These are phyloP conservation scores for Globisporangium parvum DNA, from an alignment of 352 stramenopile species.

Conservation along the genomic window DNA sequence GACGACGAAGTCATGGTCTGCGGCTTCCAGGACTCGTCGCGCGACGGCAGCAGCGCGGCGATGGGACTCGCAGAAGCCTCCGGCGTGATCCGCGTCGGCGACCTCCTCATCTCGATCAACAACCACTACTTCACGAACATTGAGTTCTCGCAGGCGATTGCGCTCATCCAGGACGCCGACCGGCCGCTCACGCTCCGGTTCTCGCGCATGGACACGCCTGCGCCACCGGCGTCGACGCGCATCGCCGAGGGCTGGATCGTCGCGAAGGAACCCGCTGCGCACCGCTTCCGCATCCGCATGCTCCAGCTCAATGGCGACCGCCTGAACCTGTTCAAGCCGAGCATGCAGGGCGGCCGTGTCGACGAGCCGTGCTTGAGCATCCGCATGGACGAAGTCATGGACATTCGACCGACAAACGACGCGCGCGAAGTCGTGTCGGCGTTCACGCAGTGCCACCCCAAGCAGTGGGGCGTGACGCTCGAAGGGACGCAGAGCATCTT, in stretches of 20 bases:
- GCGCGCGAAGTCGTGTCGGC: slow-evolving; percentile 66
- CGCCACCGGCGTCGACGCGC: slow-evolving; percentile 28
- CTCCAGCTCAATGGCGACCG: slow-evolving; percentile 75
- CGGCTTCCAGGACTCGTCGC: slow-evolving; percentile 51
- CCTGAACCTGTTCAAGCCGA: slow-evolving; percentile 81
- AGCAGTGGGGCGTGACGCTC: slow-evolving; percentile 81
- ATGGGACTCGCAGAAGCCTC: slow-evolving; percentile 55
- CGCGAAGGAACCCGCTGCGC: slow-evolving; percentile 70
- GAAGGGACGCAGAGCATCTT: slow-evolving; percentile 79
- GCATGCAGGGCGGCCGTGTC: slow-evolving; percentile 65
- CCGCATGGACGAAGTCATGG: slow-evolving; percentile 77
- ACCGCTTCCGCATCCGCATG: slow-evolving; percentile 77
- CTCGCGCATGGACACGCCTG: slow-evolving; percentile 54
- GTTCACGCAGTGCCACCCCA: slow-evolving; percentile 80
- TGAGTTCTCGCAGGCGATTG: slow-evolving; percentile 71
- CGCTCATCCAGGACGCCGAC: slow-evolving; percentile 60
- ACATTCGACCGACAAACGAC: slow-evolving; percentile 82
- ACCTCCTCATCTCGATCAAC: slow-evolving; percentile 86
- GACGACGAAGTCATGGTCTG: slow-evolving; percentile 88
- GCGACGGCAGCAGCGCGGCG: slow-evolving; percentile 20
- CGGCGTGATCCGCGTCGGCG: slow-evolving; percentile 70
- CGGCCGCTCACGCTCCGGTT: slow-evolving; percentile 80
- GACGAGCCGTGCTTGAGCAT: slow-evolving; percentile 69
- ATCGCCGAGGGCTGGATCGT: slow-evolving; percentile 83
- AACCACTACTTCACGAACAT: slow-evolving; percentile 86